These are phyloP conservation scores for Pseudevernia furfuracea DNA, from an alignment of 495 filamentous ascomycete genomes.

Conservation along the genomic window DNA sequence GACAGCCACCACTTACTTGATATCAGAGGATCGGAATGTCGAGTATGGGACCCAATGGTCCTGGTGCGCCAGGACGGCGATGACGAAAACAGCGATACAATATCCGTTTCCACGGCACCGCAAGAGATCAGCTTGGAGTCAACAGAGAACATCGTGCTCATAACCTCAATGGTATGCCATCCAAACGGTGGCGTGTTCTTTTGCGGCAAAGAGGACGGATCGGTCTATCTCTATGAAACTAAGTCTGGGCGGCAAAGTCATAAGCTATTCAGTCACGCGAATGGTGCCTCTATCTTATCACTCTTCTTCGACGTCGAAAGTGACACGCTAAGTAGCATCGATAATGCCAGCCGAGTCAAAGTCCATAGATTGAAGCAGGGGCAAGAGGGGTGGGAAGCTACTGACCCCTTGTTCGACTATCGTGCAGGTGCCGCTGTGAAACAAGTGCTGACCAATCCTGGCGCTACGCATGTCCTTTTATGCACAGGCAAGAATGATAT, in stretches of 20 bases:
- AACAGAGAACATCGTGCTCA: conserved; percentile 4
- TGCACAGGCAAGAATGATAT: conserved; percentile 8
- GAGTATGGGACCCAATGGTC: conserved; percentile 30
- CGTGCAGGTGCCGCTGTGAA: conserved; percentile 10
- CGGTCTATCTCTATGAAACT: conserved; percentile 20
- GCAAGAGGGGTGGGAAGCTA: conserved; percentile 2
- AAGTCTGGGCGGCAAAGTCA: conserved; percentile 13
- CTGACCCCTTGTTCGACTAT: conserved; percentile 11
- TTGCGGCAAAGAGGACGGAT: conserved; percentile 23
- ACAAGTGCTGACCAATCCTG: conserved; percentile 15
- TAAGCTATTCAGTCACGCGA: conserved; percentile 18
- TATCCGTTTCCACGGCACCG: conserved; percentile 17
- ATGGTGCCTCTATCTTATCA: conserved; percentile 12
- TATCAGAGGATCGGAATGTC: conserved; percentile 31
- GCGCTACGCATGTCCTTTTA: conserved; percentile 12
- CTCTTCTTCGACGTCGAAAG: conserved; percentile 14
- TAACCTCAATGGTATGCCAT: conserved; percentile 16
- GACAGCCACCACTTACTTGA: conserved; percentile 30
- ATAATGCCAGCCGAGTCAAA: conserved; percentile 15
- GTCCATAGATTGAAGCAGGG: conserved; percentile 1
- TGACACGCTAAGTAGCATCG: conserved; percentile 9
- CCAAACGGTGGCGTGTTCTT: conserved; percentile 9
- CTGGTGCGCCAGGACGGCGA: conserved; percentile 22
- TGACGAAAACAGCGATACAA: conserved; percentile 24
- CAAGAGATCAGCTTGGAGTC: conserved; percentile 16